phyloP scores from a whole-genome alignment of 345 rosid genomes.

The Eucalyptus pauciflora region DNA sequence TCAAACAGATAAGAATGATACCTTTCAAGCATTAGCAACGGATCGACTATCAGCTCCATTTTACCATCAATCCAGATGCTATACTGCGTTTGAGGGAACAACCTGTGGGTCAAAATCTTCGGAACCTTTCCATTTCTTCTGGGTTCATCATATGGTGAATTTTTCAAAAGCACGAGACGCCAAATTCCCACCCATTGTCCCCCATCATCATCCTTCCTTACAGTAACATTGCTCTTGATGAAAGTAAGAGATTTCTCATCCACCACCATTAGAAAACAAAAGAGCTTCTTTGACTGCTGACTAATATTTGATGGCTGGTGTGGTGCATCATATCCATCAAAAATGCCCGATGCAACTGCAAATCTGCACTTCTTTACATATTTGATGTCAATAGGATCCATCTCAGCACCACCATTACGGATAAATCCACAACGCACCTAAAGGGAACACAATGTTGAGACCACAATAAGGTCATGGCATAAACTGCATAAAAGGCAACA shows the following conservation, averaged over 20 bases:
- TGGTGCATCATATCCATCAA: constrained; percentile 86
- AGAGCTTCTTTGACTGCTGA: constrained; percentile 58
- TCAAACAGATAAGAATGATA: neutral
- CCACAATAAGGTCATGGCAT: neutral
- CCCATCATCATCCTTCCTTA: constrained; percentile 50
- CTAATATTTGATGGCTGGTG: constrained; percentile 88
- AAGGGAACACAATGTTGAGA: neutral
- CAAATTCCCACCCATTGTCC: constrained; percentile 93
- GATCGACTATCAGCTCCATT: constrained; percentile 95
- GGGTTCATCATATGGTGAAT: constrained; percentile 91
- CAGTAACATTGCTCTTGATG: constrained; percentile 50
- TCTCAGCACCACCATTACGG: constrained; percentile 76
- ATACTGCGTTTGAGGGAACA: constrained; percentile 86
- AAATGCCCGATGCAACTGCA: constrained; percentile 92
- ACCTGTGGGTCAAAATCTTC: constrained; percentile 91
- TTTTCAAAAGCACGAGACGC: constrained; percentile 79
- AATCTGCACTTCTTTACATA: constrained; percentile 71
- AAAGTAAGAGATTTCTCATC: constrained; percentile 72
- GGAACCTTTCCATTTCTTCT: constrained; percentile 96
- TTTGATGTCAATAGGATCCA: constrained; percentile 49
- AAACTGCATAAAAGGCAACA: neutral
- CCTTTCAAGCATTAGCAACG: constrained; percentile 89
- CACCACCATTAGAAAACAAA: constrained; percentile 89
- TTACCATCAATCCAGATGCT: constrained; percentile 99
- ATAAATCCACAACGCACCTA: constrained; percentile 93